phyloP scores from a whole-genome alignment of 2,329 filamentous ascomycete species.

The Ceratocystis smalleyi region DNA sequence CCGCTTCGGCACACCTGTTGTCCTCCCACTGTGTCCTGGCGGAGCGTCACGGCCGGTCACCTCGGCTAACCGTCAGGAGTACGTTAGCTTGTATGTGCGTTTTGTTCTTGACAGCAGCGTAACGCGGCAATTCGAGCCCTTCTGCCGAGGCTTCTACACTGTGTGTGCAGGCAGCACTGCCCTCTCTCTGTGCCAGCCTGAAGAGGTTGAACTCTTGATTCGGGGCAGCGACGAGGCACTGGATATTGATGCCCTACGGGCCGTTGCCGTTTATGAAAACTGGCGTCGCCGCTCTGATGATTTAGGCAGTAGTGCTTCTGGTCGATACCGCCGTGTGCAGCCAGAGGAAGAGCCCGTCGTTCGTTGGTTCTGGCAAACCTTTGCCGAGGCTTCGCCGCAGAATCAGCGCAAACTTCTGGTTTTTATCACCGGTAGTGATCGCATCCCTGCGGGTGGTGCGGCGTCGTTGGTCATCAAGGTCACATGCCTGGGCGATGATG shows the following conservation, averaged over 20 bases:
- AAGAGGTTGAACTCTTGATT: constrained; percentile 80
- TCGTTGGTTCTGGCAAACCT: constrained; percentile 79
- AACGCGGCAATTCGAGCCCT: constrained; percentile 73
- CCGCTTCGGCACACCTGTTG: constrained; percentile 53
- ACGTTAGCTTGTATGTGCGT: constrained; percentile 69
- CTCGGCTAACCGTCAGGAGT: constrained; percentile 70
- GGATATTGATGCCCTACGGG: constrained; percentile 59
- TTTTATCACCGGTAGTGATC: constrained; percentile 81
- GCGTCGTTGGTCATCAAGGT: constrained; percentile 64
- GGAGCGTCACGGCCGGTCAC: constrained; percentile 65
- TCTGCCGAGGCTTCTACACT: constrained; percentile 85
- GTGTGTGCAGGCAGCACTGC: constrained; percentile 72
- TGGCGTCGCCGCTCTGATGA: constrained; percentile 36
- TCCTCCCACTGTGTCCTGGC: constrained; percentile 55
- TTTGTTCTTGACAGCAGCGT: constrained; percentile 68
- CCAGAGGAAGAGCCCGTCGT: constrained; percentile 47
- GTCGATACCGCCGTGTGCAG: constrained; percentile 23
- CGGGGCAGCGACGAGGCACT: constrained; percentile 71
- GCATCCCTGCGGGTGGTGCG: constrained; percentile 76
- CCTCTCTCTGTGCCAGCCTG: constrained; percentile 69
- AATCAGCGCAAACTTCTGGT: constrained; percentile 66
- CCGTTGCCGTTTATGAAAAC: constrained; percentile 67
- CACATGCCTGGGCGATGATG: constrained; percentile 59
- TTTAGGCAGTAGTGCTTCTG: constrained; percentile 30
- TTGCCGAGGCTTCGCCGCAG: constrained; percentile 45